Evolutionary conservation across 129 eudicot genomes (phyloP).

Genomic region (Tanacetum coccineum): DNA sequence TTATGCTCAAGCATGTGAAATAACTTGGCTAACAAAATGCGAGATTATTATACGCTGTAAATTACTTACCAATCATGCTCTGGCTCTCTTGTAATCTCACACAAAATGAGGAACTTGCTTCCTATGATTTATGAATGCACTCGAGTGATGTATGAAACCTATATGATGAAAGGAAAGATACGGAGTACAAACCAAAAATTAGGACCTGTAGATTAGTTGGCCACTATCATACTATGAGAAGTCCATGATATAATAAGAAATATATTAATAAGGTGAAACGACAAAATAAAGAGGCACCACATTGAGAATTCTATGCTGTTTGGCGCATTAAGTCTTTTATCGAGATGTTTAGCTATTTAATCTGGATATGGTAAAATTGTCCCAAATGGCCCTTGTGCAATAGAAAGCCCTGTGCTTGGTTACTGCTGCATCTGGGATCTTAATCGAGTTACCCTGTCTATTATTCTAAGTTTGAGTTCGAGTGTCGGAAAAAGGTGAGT

Average conservation of each 20-base stretch:
- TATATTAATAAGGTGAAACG: too few species aligned
- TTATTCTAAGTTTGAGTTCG: neutral
- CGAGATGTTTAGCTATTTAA: neutral
- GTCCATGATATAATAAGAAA: neutral
- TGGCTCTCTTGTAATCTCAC: too few species aligned
- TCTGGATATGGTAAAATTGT: neutral
- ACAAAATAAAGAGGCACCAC: neutral
- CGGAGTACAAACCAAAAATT: neutral
- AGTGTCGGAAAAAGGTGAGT: neutral
- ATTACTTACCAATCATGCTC: too few species aligned
- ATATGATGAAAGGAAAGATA: neutral
- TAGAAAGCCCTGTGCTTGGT: too few species aligned
- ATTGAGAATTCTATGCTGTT: conserved; percentile 9
- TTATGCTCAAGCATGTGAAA: too few species aligned
- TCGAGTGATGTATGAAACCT: neutral
- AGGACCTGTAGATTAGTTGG: neutral
- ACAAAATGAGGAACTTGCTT: too few species aligned
- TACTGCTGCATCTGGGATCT: neutral
- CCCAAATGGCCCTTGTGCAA: neutral
- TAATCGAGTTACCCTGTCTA: neutral
- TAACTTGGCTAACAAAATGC: too few species aligned
- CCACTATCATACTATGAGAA: conserved; percentile 2
- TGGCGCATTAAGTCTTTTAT: neutral
- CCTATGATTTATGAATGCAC: neutral
- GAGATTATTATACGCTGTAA: too few species aligned